Percentiles rank a stretch among this genome's conserved stretches.
phyloP scores from a whole-genome alignment of 106 monocot species.

The Alisma plantagoaquatica region DNA sequence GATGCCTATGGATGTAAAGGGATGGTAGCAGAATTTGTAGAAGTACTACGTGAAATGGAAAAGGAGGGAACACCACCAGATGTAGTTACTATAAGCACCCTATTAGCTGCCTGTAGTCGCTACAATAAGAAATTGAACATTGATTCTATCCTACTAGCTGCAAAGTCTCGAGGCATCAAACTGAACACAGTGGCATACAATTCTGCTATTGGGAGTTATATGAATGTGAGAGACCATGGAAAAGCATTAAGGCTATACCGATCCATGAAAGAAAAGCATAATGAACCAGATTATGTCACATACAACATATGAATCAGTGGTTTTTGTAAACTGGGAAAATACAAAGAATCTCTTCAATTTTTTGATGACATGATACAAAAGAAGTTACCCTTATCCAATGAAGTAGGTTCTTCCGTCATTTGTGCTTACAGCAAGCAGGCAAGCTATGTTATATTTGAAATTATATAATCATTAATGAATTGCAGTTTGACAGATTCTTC shows the following conservation, averaged over 20 bases:
- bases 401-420: constrained; percentile 85
- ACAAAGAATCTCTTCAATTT: constrained; percentile 47
- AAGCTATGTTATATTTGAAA: constrained; percentile 8
- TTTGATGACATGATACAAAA: constrained; percentile 64
- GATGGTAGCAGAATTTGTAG: constrained; percentile 59
- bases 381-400: constrained; percentile 69
- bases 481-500: background rate
- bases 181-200: constrained; percentile 77
- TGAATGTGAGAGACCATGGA: constrained; percentile 52
- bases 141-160: constrained; percentile 55
- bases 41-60: constrained; percentile 50
- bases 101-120: constrained; percentile 78
- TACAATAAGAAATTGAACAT: constrained; percentile 60
- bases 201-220: constrained; percentile 85
- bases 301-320: constrained; percentile 87
- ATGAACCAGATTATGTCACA: constrained; percentile 65
- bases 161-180: constrained; percentile 49
- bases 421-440: constrained; percentile 79
- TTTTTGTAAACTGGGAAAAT: constrained; percentile 72
- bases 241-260: constrained; percentile 68
- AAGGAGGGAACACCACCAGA: constrained; percentile 53
- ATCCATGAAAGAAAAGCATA: constrained; percentile 54
- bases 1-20: constrained; percentile 91
- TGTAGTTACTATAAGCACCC: constrained; percentile 87
- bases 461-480: background rate